Evolutionary conservation across 75 land plant genomes (phyloP), one percentile per base, ranked within the genome.

Genomic region (Picea glauca): DNA sequence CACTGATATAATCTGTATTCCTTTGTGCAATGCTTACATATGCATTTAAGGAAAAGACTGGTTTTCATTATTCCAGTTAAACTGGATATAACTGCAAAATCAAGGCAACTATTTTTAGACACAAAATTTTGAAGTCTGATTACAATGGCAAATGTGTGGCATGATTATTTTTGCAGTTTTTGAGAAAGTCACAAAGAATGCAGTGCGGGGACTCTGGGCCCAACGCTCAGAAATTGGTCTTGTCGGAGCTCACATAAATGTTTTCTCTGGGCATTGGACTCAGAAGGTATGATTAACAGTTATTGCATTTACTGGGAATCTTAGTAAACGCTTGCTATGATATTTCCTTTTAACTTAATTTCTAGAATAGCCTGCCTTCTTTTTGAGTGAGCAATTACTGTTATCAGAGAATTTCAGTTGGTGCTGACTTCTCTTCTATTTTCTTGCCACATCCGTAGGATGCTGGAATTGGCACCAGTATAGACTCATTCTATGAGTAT

Each of bases 381-480:
- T 9, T 12, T 7, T 74, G 15, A 43, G 54, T 13, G 38, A 54
- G 78, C 13, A 77, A 26, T 46, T 21, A 58, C n/a, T 58, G 15
- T 78, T 33, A 32, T 18, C 21, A 23, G 5, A 23, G n/a, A 76
- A 58, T 80, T 58, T 70, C 33, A 70, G 0, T 70, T 70, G 74
- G n/a, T 0, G 11, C 50, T 70, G 74, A 70, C n/a, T 70, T 70
- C 23, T 43, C 2, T 30, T 13, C 9, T n/a, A 8, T 70, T 43
- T 43, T 7, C n/a, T 21, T 43, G 26, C 50, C 54, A n/a, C 56
- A 70, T 43, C 9, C 7, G 76, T 86, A 97, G 99, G 99, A 98
- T 89, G 98, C 99, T 72, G 99, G 99, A 77, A 98, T 98, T 62
- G 99, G 99, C 23, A 98, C 99, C 57, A 98, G 99, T 78, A 93